Evolutionary conservation across 257 asterid species (phyloP), one percentile per base, ranked within the genome.

Genomic region (Solanum sejunctum): DNA sequence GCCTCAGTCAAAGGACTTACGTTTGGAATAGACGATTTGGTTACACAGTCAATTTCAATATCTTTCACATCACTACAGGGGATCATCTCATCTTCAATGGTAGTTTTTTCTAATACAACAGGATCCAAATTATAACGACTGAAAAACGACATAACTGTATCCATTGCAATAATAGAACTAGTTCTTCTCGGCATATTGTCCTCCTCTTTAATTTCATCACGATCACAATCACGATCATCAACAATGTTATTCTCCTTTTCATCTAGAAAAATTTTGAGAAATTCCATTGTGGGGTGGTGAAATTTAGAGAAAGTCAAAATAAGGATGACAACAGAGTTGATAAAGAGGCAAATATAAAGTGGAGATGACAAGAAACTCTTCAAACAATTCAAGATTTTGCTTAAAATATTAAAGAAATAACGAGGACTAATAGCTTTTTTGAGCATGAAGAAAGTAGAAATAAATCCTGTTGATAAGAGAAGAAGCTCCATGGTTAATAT

Each of bases 361-460:
- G 91, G 89, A 67, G 96, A 92, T 32, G 96, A 90, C 67, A 90
- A 82, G 12, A 86, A 69, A 75, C 87, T 80, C 54, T 49, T 86
- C 41, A 85, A 75, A 21, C 75, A 89, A 20, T 57, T 80, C 85
- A 90, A 85, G 81, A 64, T 79, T 7, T 85, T 89, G 20, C 61
- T 32, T 16, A 94, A 83, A 8, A 84, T 39, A 54, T 87, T 85
- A 52, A 70, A 83, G 2, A 90, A 84, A 54, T 52, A 85, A 55
- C 83, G 86, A 83, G 90, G 85, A 81, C 54, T 64, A 2, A 89
- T 12, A 26, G 91, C 88, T 28, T 84, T 87, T 87, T 87, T 89
- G 18, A 92, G 60, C 90, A 86, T 87, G 4, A 86, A 18, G 39
- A 87, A 28, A 77, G 86, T 86, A 7, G 90, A 90, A 84, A 91